Base-by-base conservation (phyloP, 345 rosid species). In the Eucalyptus caleyi region DNA sequence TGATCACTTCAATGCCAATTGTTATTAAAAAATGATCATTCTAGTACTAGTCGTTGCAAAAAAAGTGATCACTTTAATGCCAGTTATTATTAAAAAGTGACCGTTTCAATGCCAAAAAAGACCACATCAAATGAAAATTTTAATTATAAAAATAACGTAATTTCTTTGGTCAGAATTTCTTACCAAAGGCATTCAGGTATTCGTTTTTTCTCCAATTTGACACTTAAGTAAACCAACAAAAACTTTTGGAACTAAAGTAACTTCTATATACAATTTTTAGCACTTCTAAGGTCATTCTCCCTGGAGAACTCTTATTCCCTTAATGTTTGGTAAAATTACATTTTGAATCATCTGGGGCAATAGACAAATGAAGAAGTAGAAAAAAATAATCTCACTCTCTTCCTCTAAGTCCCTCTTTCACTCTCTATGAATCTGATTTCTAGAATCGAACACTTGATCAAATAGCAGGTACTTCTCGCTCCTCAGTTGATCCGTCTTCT, bases 41-140 rank as follows among this genome's bases (percentile, higher is more conserved):
- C 24, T 0, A 3, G 59, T 53, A 4, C 5, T 0, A 8, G 0
- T 19, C 0, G 1, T 53, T 53, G 59, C 0, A 19, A 53, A 53
- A 53, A 19, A 53, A 53, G 10, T 19, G 2, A 53, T 53, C 5
- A 19, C 24, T 19, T 53, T 19, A 53, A 19, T 53, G 26, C 1
- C 26, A 3, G 4, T 19, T 0, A 10, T 19, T 1, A 26, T 53
- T 2, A 53, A 21, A 21, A 53, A 53, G 59, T 53, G 26, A 53
- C 5, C 1, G 11, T 53, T 53, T 53, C 9, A 21, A 0, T 53
- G 11, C 59, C 2, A 21, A 53, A 53, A 53, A 53, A 53, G 1
- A 19, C 26, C 26, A 53, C 5, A 53, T 53, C 59, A 21, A 53
- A 53, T 19, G 1, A 53, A 53, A 53, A 53, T 1, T 19, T 53